phyloP scores from a whole-genome alignment of 75 land plant species.

The Pseudotsuga menziesii region DNA sequence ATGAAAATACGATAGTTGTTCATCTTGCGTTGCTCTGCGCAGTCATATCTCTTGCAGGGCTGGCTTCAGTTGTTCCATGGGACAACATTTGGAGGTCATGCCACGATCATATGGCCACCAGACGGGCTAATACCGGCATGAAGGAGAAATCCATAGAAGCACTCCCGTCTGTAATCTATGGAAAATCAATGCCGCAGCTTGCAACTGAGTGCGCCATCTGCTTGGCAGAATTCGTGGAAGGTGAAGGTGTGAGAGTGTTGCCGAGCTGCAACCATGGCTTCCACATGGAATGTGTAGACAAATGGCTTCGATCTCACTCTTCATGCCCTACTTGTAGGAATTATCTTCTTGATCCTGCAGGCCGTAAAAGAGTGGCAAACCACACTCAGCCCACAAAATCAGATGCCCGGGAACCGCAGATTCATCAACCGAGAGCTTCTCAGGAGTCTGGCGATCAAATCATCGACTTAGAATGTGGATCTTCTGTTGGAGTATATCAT shows the following conservation, averaged over 20 bases:
- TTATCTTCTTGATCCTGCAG: constrained; percentile 23
- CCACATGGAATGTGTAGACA: constrained; percentile 43
- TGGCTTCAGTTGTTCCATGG: neutral
- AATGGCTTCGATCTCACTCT: constrained; percentile 40
- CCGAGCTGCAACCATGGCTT: constrained; percentile 38
- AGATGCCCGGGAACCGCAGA: neutral
- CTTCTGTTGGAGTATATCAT: too few relatives aligned
- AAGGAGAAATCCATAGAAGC: neutral
- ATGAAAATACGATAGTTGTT: neutral
- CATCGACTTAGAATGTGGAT: too few relatives aligned
- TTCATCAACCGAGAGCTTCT: neutral
- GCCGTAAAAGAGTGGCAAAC: neutral
- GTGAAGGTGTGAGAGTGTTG: constrained; percentile 26
- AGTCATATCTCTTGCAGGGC: neutral
- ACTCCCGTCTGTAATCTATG: neutral
- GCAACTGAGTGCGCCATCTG: constrained; percentile 38
- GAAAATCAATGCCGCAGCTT: neutral
- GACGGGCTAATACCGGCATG: neutral
- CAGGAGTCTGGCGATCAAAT: too few relatives aligned
- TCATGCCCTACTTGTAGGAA: constrained; percentile 51
- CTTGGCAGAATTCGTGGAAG: constrained; percentile 28
- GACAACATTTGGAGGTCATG: neutral
- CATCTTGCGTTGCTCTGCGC: neutral
- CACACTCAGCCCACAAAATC: neutral
- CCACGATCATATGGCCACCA: neutral